phyloP scores from a whole-genome alignment of 805 yeast genomes.

The Kuraishia hungarica region DNA sequence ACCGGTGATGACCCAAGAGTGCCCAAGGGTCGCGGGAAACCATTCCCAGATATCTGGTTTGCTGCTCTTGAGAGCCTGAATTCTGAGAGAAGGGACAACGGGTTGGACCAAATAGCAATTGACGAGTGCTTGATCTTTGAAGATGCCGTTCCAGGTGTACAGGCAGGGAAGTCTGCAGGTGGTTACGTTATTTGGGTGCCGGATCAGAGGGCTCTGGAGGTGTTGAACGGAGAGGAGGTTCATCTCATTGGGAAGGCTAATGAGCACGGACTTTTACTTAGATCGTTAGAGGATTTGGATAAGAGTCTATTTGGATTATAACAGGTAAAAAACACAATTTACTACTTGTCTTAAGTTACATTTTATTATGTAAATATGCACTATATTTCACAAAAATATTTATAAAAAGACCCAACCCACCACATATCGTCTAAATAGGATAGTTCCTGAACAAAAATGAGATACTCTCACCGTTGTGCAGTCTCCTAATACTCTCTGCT shows the following conservation, averaged over 20 bases:
- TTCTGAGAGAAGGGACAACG: slow-evolving; percentile 31
- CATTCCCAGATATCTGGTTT: slow-evolving; percentile 88
- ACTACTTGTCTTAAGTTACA: too few relatives aligned
- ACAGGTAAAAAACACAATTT: too few relatives aligned
- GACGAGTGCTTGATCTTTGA: slow-evolving; percentile 87
- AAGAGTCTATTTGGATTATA: slow-evolving; percentile 32
- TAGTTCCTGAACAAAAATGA: slow-evolving; percentile 70
- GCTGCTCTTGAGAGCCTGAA: slow-evolving; percentile 70
- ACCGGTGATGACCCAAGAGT: slow-evolving; percentile 87
- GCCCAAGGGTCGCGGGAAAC: slow-evolving; percentile 85
- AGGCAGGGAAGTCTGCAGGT: slow-evolving; percentile 76
- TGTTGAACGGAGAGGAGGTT: slow-evolving; percentile 39
- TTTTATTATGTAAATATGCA: neutral
- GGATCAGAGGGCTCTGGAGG: slow-evolving; percentile 58
- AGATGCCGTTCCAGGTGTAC: slow-evolving; percentile 91
- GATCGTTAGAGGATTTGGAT: slow-evolving; percentile 45
- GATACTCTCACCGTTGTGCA: slow-evolving; percentile 82
- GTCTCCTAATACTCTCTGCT: slow-evolving; percentile 77
- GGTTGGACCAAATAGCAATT: slow-evolving; percentile 43
- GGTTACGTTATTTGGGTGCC: slow-evolving; percentile 94
- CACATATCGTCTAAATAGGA: slow-evolving; percentile 24
- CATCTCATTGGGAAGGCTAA: slow-evolving; percentile 31
- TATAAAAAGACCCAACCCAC: neutral
- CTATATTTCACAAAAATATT: neutral
- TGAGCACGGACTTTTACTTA: slow-evolving; percentile 48